Base-by-base conservation (phyloP, 495 filamentous ascomycete genomes). In the Aspergillus nidulans region DNA sequence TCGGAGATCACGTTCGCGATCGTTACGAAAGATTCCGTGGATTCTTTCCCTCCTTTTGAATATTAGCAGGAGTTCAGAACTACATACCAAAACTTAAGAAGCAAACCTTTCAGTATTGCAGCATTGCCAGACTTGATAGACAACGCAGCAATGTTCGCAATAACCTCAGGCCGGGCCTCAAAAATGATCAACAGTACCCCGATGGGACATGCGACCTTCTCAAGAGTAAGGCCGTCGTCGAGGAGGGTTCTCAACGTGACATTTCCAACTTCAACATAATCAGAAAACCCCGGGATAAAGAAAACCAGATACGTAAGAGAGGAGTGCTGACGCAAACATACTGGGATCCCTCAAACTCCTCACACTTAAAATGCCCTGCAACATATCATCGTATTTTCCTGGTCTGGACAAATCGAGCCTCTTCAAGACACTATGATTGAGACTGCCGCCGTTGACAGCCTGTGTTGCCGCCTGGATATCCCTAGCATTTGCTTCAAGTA, bases 101-200 rank as follows among this genome's bases (percentile, higher is more conserved):
- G 26, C 46, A n/a, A 65, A 77, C 85, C 92, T 81, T 99, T 99
- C 43, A 99, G 74, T 56, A 99, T 97, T 52, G 92, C 94, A 23
- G 94, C 87, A 75, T 99, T 99, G 52, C 91, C 94, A 15, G 94
- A 97, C 68, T 99, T 99, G 59, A 99, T 86, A 10, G 95, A 91
- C 32, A 99, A 78, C n/a, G 95, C 87, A 50, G 92, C 90, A 56
- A 99, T 97, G 64, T 99, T 99, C 40, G 95, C 94, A 68, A 99
- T 99, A 52, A 99, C 95, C 68, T 99, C 94, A 8, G 94, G 94
- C 25, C 94, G 88, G 20, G 95, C 95, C 72, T 98, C 94, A 63
- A 98, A 98, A 56, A 98, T 97, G 60, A 97, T 95, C 45, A 98
- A 78, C 21, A 99, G 81, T 19, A 97, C 92, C 44, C 94, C 94